phyloP scores from a whole-genome alignment of 1,284 basidiomycete genomes.

The Cutaneotrichosporon mucoides region DNA sequence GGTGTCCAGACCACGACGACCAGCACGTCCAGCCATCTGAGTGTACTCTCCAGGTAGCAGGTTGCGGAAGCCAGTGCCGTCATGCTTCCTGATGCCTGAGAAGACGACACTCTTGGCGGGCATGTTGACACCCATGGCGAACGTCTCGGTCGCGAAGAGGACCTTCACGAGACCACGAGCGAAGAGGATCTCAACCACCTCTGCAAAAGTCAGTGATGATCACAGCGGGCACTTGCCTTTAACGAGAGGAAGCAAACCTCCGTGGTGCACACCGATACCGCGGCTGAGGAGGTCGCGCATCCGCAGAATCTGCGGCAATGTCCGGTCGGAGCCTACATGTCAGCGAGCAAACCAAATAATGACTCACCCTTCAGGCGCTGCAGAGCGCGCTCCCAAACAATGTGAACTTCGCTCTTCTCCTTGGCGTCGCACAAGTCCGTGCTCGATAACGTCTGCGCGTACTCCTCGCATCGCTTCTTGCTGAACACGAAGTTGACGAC shows the following conservation, averaged over 20 bases:
- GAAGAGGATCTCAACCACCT: slow-evolving; percentile 96
- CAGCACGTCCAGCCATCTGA: slow-evolving; percentile 98
- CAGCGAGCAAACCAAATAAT: background rate
- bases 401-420: slow-evolving; percentile 96
- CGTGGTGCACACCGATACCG: slow-evolving; percentile 97
- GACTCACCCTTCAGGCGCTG: slow-evolving; percentile 77
- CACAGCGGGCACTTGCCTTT: slow-evolving; percentile 60
- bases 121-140: slow-evolving; percentile 99
- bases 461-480: slow-evolving; percentile 95
- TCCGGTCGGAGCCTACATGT: slow-evolving; percentile 73
- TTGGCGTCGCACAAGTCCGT: slow-evolving; percentile 76
- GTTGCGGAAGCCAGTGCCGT: slow-evolving; percentile 90
- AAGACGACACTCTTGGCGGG: slow-evolving; percentile 97
- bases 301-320: slow-evolving; percentile 87
- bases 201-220: slow-evolving; percentile 62
- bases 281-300: slow-evolving; percentile 88
- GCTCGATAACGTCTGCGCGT: slow-evolving; percentile 83
- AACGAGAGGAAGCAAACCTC: slow-evolving; percentile 91
- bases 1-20: slow-evolving; percentile 93
- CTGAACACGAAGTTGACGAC: slow-evolving; percentile 97
- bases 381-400: slow-evolving; percentile 87
- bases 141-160: slow-evolving; percentile 97
- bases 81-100: slow-evolving; percentile 91
- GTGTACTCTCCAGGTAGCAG: slow-evolving; percentile 80
- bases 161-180: slow-evolving; percentile 94